Conservation (phyloP, 208 protist species). For the Acanthamoeba culbertsoni region DNA sequence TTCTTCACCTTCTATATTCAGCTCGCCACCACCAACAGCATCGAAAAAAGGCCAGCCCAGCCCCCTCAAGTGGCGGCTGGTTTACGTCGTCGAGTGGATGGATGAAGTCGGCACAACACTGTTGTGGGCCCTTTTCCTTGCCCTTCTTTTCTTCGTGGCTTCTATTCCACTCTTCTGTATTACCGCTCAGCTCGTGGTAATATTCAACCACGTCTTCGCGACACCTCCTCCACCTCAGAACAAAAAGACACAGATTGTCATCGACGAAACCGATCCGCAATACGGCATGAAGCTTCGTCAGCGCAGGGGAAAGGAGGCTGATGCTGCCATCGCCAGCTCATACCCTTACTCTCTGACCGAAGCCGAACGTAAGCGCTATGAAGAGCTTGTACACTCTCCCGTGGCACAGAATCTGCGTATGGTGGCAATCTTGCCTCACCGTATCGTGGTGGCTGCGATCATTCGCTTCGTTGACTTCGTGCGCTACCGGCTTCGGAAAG, state of each 20-base stretch:
- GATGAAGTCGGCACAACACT: not conserved
- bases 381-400: not conserved
- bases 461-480: constrained; percentile 3
- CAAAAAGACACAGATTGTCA: not conserved
- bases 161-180: not conserved
- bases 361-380: not conserved
- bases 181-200: not conserved
- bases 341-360: not conserved
- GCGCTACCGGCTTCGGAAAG: not conserved
- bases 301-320: not conserved
- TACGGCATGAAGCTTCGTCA: constrained; percentile 7
- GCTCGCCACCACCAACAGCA: not conserved
- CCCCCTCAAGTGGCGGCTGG: not conserved
- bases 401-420: constrained; percentile 5
- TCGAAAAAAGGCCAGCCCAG: not conserved
- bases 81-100: not conserved
- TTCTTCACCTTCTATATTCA: not conserved
- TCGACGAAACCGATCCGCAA: not conserved
- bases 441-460: not conserved
- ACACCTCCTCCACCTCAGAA: not conserved
- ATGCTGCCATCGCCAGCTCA: not conserved
- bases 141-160: not conserved
- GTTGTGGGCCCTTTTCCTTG: not conserved
- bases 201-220: not conserved
- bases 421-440: not conserved